Percentiles rank a stretch among this genome's conserved stretches.
Evolutionary conservation across 441 rosid species (phyloP).

Genomic region (Erodium moschatum): DNA sequence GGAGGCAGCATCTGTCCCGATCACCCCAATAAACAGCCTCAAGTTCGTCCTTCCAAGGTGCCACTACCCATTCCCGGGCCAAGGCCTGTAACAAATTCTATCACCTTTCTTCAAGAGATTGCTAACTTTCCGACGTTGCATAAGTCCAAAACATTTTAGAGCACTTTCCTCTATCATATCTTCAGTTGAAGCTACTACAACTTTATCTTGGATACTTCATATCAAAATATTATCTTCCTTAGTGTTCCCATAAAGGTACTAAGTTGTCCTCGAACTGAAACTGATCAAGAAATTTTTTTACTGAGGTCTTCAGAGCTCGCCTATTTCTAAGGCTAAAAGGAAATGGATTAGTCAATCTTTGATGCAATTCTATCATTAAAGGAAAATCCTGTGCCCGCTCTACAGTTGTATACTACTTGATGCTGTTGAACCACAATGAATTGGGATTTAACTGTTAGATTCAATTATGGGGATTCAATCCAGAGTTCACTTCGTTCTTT

Average conservation of each 20-base stretch:
- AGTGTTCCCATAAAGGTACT: not conserved
- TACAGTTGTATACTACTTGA: not conserved
- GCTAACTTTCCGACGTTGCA: not conserved
- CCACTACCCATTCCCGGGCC: too few species aligned
- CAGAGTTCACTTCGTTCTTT: not conserved
- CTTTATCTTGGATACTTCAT: not conserved
- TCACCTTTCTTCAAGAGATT: not conserved
- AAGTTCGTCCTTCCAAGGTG: too few species aligned
- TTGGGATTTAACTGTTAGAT: not conserved
- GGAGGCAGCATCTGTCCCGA: too few species aligned
- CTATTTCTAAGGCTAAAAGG: not conserved
- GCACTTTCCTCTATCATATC: not conserved
- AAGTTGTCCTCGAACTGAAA: not conserved
- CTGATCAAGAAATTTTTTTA: not conserved
- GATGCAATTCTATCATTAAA: not conserved
- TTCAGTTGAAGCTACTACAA: not conserved
- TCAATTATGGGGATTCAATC: not conserved
- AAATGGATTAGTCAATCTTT: not conserved
- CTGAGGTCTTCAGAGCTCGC: not conserved
- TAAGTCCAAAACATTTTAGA: not conserved
- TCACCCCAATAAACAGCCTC: too few species aligned
- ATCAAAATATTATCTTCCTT: not conserved
- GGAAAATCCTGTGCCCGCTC: not conserved
- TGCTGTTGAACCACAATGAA: not conserved
- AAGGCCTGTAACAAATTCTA: too few species aligned